Conservation (phyloP, 2,329 filamentous ascomycete species). For the Diaporthe australafricana region DNA sequence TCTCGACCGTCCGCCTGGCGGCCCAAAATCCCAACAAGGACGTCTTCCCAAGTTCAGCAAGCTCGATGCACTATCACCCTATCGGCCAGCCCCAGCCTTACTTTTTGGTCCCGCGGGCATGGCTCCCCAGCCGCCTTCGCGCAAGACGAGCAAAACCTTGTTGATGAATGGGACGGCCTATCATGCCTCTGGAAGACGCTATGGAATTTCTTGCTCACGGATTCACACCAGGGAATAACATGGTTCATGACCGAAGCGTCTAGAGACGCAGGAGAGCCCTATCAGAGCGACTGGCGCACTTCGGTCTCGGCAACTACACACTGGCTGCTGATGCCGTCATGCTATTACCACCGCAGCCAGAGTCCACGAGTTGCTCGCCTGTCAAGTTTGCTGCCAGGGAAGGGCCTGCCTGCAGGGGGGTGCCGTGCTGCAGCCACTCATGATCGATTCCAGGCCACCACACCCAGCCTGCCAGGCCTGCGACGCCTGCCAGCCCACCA, state of each 20-base stretch:
- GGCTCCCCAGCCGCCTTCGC: not conserved
- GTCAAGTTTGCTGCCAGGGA: conserved; percentile 22
- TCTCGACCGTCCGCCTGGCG: conserved; percentile 13
- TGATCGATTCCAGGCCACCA: conserved; percentile 22
- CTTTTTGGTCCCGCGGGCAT: conserved; percentile 21
- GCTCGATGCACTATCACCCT: conserved; percentile 32
- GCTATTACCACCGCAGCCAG: not conserved
- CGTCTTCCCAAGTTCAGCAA: conserved; percentile 18
- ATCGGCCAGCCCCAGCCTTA: conserved; percentile 35
- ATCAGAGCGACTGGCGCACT: not conserved
- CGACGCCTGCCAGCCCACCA: not conserved
- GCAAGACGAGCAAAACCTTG: not conserved
- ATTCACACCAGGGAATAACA: not conserved
- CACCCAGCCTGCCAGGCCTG: not conserved
- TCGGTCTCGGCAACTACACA: not conserved
- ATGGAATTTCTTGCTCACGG: conserved; percentile 2
- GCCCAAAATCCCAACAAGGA: conserved; percentile 8
- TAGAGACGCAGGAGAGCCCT: conserved; percentile 1
- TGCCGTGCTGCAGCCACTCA: conserved; percentile 27
- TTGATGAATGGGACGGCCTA: not conserved
- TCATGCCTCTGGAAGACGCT: not conserved
- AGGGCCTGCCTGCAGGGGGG: conserved; percentile 24
- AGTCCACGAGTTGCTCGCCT: conserved; percentile 8
- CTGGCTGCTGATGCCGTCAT: conserved; percentile 25
- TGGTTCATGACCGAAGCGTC: not conserved